Evolutionary conservation across 1,139 yeast genomes (phyloP).

Genomic region (Geotrichum europaeum): DNA sequence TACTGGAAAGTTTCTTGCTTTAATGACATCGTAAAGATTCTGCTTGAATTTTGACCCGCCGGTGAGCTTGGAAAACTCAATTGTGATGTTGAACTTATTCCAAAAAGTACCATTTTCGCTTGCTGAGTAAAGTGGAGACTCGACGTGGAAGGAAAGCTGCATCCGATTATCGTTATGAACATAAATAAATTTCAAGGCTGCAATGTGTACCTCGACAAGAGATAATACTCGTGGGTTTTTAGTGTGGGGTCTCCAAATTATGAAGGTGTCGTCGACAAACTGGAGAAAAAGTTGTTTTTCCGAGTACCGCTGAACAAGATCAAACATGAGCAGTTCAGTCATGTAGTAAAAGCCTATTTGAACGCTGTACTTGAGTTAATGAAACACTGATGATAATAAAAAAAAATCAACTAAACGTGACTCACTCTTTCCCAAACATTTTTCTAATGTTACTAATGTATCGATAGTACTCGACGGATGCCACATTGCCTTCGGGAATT

Average conservation of each 20-base stretch:
- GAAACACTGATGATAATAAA: too few species aligned
- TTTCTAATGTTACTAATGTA: conserved; percentile 2
- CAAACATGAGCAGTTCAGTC: background rate
- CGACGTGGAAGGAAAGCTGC: conserved; percentile 10
- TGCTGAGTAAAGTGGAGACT: conserved; percentile 11
- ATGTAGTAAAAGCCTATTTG: conserved; percentile 5
- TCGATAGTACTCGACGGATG: background rate
- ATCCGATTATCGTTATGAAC: background rate
- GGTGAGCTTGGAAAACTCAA: conserved; percentile 6
- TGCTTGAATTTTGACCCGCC: background rate
- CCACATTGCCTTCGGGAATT: conserved; percentile 10
- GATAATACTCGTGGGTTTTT: background rate
- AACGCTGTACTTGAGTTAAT: background rate
- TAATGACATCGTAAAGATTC: conserved; percentile 2
- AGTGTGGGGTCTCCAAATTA: conserved; percentile 13
- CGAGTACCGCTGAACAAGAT: conserved; percentile 7
- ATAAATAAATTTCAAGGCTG: conserved; percentile 8
- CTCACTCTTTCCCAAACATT: conserved; percentile 5
- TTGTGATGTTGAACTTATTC: conserved; percentile 4
- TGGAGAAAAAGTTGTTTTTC: conserved; percentile 11
- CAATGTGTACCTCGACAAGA: conserved; percentile 12
- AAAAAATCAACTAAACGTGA: background rate
- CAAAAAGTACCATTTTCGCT: background rate
- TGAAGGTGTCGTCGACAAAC: conserved; percentile 11
- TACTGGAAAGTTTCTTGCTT: conserved; percentile 5